Conservation (phyloP, 108 stramenopile species). For the Parmales sp. region DNA sequence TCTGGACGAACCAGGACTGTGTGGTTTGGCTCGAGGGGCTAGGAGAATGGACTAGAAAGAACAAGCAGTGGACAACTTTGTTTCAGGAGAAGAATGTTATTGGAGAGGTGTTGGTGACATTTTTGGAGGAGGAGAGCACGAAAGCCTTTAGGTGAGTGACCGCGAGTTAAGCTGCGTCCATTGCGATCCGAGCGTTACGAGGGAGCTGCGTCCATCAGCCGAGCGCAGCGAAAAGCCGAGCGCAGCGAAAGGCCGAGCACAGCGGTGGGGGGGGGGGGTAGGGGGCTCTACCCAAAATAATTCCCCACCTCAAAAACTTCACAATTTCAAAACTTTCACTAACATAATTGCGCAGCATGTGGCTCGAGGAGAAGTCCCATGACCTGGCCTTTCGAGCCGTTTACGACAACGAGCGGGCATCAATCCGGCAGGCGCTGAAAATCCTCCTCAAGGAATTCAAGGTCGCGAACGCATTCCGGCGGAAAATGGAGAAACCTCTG, state of each 20-base stretch:
- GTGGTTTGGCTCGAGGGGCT: not conserved
- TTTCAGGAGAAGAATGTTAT: not conserved
- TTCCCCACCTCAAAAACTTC: not conserved
- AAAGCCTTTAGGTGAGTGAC: not conserved
- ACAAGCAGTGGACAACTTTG: not conserved
- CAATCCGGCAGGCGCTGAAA: not conserved
- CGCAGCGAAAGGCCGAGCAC: too few species aligned
- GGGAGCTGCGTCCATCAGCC: not conserved
- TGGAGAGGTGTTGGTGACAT: not conserved
- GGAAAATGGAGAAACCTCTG: not conserved
- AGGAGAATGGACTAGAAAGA: not conserved
- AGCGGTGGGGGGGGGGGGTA: too few species aligned
- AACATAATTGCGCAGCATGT: too few species aligned
- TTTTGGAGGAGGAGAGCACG: not conserved
- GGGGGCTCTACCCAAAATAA: not conserved
- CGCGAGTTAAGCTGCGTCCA: not conserved
- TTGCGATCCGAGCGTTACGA: not conserved
- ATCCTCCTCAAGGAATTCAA: conserved; percentile 4
- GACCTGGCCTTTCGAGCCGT: conserved; percentile 1
- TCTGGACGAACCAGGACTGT: conserved; percentile 7
- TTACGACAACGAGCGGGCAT: not conserved
- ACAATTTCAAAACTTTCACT: not conserved
- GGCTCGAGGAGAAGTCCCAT: not conserved
- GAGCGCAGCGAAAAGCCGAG: too few species aligned
- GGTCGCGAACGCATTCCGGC: not conserved